These are phyloP conservation scores for Ophiostoma fasciatum DNA, from an alignment of 2,329 filamentous ascomycete species.

Conservation along the genomic window DNA sequence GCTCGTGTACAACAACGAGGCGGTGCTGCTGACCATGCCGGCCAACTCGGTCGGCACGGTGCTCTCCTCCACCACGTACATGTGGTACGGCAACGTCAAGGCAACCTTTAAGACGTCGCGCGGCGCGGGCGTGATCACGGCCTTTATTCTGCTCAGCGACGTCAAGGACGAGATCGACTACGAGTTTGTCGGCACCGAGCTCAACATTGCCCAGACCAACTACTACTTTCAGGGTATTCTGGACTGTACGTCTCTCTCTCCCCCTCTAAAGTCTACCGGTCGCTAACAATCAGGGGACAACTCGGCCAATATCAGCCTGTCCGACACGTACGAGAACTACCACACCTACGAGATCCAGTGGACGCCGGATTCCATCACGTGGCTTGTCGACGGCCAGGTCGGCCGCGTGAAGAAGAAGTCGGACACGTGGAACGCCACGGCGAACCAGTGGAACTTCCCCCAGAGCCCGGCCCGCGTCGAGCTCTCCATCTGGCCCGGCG, in stretches of 20 bases:
- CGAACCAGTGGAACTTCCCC: conserved; percentile 72
- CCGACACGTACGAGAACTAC: conserved; percentile 60
- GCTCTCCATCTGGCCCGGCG: conserved; percentile 92
- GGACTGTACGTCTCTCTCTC: conserved; percentile 49
- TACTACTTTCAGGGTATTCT: conserved; percentile 93
- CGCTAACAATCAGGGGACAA: conserved; percentile 48
- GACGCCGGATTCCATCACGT: conserved; percentile 73
- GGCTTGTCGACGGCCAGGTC: conserved; percentile 70
- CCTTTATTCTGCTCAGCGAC: conserved; percentile 89
- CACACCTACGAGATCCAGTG: conserved; percentile 92
- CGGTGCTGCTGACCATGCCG: conserved; percentile 78
- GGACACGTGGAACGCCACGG: conserved; percentile 74
- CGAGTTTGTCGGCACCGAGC: conserved; percentile 76
- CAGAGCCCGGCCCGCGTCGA: conserved; percentile 86
- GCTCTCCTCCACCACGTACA: conserved; percentile 67
- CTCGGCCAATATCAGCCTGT: conserved; percentile 51
- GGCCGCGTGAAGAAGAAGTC: conserved; percentile 60
- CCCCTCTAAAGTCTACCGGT: neutral
- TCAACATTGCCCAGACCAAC: conserved; percentile 74
- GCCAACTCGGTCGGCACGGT: conserved; percentile 75
- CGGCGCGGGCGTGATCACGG: conserved; percentile 82
- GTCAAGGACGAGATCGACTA: conserved; percentile 98
- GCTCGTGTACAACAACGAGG: conserved; percentile 44
- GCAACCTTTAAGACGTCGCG: conserved; percentile 73
- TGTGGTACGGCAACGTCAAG: conserved; percentile 94